Evolutionary conservation across 352 stramenopile species (phyloP).

Genomic region (Phytophthora niederhauseri): DNA sequence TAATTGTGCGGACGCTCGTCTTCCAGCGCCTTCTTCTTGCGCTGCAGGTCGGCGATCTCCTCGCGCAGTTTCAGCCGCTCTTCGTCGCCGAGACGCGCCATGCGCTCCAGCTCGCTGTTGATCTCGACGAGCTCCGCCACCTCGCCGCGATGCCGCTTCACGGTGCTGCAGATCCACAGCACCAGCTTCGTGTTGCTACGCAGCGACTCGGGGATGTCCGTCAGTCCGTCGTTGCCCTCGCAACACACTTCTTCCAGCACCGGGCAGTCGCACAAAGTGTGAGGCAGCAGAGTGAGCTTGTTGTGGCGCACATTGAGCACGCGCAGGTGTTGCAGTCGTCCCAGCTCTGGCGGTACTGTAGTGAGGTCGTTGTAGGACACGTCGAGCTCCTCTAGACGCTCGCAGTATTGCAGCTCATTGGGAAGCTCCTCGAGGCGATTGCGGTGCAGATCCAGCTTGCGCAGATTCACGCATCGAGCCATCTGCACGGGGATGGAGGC

Average conservation of each 20-base stretch:
- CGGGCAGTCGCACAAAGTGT: conserved; percentile 74
- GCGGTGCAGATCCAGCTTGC: conserved; percentile 67
- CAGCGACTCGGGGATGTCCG: conserved; percentile 69
- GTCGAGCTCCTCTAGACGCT: conserved; percentile 71
- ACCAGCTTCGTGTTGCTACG: conserved; percentile 75
- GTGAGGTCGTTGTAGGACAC: conserved; percentile 72
- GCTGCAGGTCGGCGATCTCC: conserved; percentile 63
- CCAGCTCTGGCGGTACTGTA: conserved; percentile 56
- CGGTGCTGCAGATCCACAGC: conserved; percentile 80
- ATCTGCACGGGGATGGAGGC: conserved; percentile 58
- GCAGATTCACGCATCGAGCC: conserved; percentile 61
- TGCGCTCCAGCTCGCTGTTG: conserved; percentile 74
- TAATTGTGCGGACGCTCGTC: conserved; percentile 74
- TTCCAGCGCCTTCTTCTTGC: conserved; percentile 63
- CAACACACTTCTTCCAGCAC: conserved; percentile 57
- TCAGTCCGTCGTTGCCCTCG: conserved; percentile 62
- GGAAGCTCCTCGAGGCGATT: conserved; percentile 74
- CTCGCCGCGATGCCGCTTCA: conserved; percentile 68
- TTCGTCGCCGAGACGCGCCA: conserved; percentile 74
- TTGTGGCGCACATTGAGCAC: conserved; percentile 77
- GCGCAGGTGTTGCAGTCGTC: conserved; percentile 54
- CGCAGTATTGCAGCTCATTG: conserved; percentile 67
- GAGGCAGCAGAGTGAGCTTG: conserved; percentile 69
- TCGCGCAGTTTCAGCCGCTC: conserved; percentile 74
- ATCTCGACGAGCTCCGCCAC: conserved; percentile 77